Percentiles rank a stretch among this genome's conserved stretches.
phyloP scores from a whole-genome alignment of 352 stramenopile species.

The Pythium aquatile region DNA sequence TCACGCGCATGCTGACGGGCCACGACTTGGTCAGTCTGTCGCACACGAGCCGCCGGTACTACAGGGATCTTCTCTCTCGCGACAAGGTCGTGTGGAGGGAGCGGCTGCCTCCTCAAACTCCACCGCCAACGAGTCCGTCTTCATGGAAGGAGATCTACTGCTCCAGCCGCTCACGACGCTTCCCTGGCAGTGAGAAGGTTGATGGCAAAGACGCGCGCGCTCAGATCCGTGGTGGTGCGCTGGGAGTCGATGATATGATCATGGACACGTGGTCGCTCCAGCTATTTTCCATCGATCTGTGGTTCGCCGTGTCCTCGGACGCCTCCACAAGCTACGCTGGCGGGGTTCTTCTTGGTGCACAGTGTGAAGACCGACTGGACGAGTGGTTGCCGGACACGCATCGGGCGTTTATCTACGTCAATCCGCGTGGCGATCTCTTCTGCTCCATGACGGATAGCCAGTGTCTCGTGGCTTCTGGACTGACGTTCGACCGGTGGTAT shows the following conservation, averaged over 20 bases:
- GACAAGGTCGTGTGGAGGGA: neutral
- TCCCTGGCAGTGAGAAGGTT: neutral
- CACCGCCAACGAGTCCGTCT: neutral
- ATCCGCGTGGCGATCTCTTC: neutral
- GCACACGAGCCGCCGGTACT: neutral
- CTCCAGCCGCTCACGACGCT: neutral
- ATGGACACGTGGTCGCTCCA: neutral
- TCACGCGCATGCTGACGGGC: neutral
- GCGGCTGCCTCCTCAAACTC: neutral
- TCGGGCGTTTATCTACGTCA: neutral
- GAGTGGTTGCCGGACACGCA: conserved; percentile 4
- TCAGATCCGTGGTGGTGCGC: neutral
- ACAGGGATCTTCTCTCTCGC: neutral
- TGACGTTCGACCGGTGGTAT: conserved; percentile 3
- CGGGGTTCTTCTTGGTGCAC: conserved; percentile 10
- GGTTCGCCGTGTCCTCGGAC: conserved; percentile 12
- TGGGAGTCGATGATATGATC: neutral
- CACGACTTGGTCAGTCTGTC: neutral
- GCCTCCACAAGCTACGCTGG: neutral
- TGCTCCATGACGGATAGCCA: conserved; percentile 5
- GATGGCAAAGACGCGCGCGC: neutral
- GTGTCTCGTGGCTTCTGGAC: neutral
- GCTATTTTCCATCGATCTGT: conserved; percentile 8
- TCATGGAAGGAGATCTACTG: neutral
- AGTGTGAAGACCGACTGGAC: conserved; percentile 15